Evolutionary conservation across 1,284 basidiomycete genomes (phyloP).

Genomic region (Moesziomyces antarcticus): DNA sequence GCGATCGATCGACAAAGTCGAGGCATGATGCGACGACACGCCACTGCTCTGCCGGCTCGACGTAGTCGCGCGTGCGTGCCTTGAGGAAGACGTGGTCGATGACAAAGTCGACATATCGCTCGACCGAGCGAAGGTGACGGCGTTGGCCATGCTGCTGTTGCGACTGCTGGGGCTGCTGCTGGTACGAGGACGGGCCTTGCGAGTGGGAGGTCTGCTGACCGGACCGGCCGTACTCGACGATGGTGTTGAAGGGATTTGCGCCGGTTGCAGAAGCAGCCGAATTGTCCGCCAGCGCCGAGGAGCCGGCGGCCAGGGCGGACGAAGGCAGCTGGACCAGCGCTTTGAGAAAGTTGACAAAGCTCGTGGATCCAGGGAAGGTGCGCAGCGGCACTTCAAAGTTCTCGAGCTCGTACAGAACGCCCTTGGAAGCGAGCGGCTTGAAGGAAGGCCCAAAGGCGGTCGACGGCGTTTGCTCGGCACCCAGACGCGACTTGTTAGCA

Average conservation of each 20-base stretch:
- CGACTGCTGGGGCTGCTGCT: slow-evolving; percentile 16
- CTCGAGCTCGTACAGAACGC: slow-evolving; percentile 75
- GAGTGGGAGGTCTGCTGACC: slow-evolving; percentile 15
- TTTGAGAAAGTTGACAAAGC: slow-evolving; percentile 84
- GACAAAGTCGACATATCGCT: slow-evolving; percentile 84
- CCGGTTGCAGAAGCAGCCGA: slow-evolving; percentile 2
- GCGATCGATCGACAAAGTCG: slow-evolving; percentile 83
- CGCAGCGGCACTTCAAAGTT: slow-evolving; percentile 83
- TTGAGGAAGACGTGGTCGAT: slow-evolving; percentile 84
- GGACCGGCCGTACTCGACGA: slow-evolving; percentile 30
- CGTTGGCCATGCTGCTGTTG: slow-evolving; percentile 33
- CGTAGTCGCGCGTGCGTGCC: slow-evolving; percentile 76
- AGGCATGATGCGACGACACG: slow-evolving; percentile 85
- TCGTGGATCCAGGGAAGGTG: slow-evolving; percentile 85
- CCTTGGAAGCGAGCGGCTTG: slow-evolving; percentile 38
- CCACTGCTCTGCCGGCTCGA: slow-evolving; percentile 82
- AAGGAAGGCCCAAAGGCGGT: slow-evolving; percentile 32
- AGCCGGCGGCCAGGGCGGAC: slow-evolving; percentile 21
- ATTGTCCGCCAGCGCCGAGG: slow-evolving; percentile 26
- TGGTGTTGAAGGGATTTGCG: slow-evolving; percentile 45
- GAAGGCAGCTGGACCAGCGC: slow-evolving; percentile 71
- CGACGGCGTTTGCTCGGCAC: slow-evolving; percentile 1
- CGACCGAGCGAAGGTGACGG: slow-evolving; percentile 70
- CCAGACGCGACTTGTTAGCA: slow-evolving; percentile 16
- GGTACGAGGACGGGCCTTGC: slow-evolving; percentile 10